Evolutionary conservation across 2,329 filamentous ascomycete genomes (phyloP).

Genomic region (Curvularia sp.): DNA sequence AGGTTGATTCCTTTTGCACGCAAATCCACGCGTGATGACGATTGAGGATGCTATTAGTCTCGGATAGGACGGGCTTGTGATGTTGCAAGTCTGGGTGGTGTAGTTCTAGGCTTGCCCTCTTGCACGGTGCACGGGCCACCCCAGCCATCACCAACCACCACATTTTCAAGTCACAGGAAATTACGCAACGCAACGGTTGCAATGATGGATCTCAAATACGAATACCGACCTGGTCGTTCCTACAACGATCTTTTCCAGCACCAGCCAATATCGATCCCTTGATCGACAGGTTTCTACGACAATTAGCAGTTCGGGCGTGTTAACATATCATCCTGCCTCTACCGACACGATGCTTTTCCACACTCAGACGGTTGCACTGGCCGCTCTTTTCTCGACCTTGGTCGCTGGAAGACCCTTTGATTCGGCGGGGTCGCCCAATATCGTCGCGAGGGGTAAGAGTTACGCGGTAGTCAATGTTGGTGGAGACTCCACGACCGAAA

Average conservation of each 20-base stretch:
- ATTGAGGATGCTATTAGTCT: neutral
- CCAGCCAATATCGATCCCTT: slow-evolving; percentile 18
- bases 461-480: slow-evolving; percentile 52
- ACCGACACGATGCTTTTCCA: slow-evolving; percentile 38
- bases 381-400: slow-evolving; percentile 33
- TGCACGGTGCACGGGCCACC: slow-evolving; percentile 23
- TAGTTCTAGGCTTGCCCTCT: slow-evolving; percentile 9
- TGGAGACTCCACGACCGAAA: slow-evolving; percentile 38
- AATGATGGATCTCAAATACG: slow-evolving; percentile 29
- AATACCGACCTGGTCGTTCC: slow-evolving; percentile 20
- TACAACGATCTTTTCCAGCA: slow-evolving; percentile 15
- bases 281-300: slow-evolving; percentile 20
- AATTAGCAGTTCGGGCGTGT: slow-evolving; percentile 9
- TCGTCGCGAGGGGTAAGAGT: slow-evolving; percentile 39
- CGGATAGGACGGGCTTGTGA: slow-evolving; percentile 4
- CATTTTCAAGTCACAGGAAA: slow-evolving; percentile 38
- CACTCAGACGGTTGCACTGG: slow-evolving; percentile 26
- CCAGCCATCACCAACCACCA: slow-evolving; percentile 42
- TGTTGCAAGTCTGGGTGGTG: slow-evolving; percentile 1
- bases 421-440: slow-evolving; percentile 18
- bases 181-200: slow-evolving; percentile 23
- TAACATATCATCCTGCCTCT: slow-evolving; percentile 19
- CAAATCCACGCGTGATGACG: neutral
- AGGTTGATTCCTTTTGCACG: neutral
- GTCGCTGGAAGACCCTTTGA: slow-evolving; percentile 39